phyloP scores from a whole-genome alignment of 2,329 filamentous ascomycete genomes.

The Xylaria sp. region DNA sequence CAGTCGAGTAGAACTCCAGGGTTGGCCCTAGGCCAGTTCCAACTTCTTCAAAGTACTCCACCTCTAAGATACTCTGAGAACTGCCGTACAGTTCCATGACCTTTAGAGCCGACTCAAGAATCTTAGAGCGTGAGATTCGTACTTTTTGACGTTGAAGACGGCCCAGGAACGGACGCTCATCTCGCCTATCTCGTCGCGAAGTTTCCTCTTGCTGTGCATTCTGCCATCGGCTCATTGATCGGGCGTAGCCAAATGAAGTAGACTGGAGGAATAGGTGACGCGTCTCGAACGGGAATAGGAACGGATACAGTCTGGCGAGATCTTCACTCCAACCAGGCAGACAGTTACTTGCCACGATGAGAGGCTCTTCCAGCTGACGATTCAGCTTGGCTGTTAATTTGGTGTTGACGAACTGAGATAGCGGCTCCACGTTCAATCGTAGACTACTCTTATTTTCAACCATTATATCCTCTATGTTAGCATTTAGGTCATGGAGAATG shows the following conservation, averaged over 20 bases:
- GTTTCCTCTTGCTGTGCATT: conserved; percentile 81
- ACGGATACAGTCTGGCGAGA: conserved; percentile 85
- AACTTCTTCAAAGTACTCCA: conserved; percentile 98
- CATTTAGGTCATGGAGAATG: conserved; percentile 86
- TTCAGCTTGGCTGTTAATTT: conserved; percentile 98
- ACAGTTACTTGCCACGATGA: conserved; percentile 96
- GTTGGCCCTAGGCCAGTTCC: conserved; percentile 94
- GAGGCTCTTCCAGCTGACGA: conserved; percentile 88
- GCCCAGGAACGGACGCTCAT: conserved; percentile 87
- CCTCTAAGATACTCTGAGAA: conserved; percentile 92
- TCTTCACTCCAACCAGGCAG: conserved; percentile 95
- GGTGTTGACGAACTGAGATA: conserved; percentile 95
- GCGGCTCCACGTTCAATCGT: conserved; percentile 70
- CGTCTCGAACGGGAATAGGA: conserved; percentile 97
- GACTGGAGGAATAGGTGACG: conserved; percentile 95
- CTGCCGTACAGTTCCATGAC: conserved; percentile 98
- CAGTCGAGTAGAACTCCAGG: conserved; percentile 94
- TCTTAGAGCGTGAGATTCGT: conserved; percentile 90
- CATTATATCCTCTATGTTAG: conserved; percentile 86
- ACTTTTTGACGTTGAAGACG: conserved; percentile 94
- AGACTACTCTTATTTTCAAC: conserved; percentile 67
- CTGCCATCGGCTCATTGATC: conserved; percentile 97
- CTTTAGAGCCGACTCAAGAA: conserved; percentile 92
- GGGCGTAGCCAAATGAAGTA: conserved; percentile 94
- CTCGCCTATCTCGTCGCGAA: conserved; percentile 72